Base-by-base conservation (phyloP, 768 basidiomycete species). In the Mycena olivaceomarginata region DNA sequence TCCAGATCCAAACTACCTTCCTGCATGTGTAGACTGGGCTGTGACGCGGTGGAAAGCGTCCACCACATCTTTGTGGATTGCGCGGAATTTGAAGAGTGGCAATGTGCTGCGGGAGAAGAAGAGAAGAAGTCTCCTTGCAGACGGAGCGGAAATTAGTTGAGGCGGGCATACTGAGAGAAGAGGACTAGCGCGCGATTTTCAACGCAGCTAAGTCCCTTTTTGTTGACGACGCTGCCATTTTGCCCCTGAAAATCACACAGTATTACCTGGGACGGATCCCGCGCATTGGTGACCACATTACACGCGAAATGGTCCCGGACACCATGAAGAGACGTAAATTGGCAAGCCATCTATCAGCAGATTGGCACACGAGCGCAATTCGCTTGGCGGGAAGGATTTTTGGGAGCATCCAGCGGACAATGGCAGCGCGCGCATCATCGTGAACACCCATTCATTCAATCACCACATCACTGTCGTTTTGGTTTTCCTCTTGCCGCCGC, bases 311-410 rank as follows among this genome's bases (percentile, higher is more conserved):
- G 37, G 5, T 64, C n/a, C 40, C 51, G 20, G 63, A 64, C 40
- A 41, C 18, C 4, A 22, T 59, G 12, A 59, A 59, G 41, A 43
- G 63, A 22, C 41, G 63, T 20, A 64, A 64, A 64, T 25, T 45
- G 6, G 11, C 37, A 25, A 67, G 46, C 46, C 67, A 41, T 31
- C n/a, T 68, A 12, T 40, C 67, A 12, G 10, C 56, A 5, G 43
- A 70, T 7, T 70, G 69, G 69, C 69, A 70, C 22, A 70, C 16
- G 18, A 62, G 69, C 43, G 22, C 69, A n/a, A 70, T 70, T 70
- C 45, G 53, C 10, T 22, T 69, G 2, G 69, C 69, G 18, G 59
- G 59, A 22, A 70, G 69, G 31, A 70, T 70, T n/a, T 70, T 22
- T n/a, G 59, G 69, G 16, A 45, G 46, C 15, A 16, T 62, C 1